Evolutionary conservation across 305 asterid genomes (phyloP).

Genomic region (Solanum hybrid): DNA sequence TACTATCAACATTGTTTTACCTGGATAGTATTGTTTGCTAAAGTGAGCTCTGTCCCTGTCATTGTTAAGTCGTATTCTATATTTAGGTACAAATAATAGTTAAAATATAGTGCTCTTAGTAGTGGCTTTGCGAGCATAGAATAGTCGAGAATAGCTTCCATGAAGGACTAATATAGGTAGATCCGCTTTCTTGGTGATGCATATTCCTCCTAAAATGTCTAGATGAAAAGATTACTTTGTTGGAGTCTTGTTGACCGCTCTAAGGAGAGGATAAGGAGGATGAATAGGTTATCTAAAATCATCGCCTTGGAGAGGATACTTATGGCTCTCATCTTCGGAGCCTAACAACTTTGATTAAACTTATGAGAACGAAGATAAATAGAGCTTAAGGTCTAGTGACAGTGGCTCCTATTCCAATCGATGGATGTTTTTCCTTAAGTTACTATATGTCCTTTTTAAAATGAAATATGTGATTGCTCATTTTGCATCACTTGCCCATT

Average conservation of each 20-base stretch:
- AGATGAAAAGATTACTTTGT: neutral
- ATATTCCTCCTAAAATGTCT: neutral
- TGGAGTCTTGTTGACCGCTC: neutral
- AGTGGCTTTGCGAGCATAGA: neutral
- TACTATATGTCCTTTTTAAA: neutral
- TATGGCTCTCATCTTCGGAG: neutral
- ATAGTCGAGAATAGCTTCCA: neutral
- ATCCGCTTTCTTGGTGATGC: neutral
- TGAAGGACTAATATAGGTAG: neutral
- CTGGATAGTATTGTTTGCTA: neutral
- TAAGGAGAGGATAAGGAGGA: neutral
- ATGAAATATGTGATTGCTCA: neutral
- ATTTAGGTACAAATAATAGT: neutral
- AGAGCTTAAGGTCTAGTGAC: neutral
- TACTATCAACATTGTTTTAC: neutral
- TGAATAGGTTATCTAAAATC: neutral
- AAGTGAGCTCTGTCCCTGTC: slow-evolving; percentile 1
- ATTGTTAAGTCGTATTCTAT: neutral
- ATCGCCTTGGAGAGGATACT: neutral
- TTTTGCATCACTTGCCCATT: neutral
- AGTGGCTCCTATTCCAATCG: neutral
- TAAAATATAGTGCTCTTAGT: neutral
- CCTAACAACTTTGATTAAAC: neutral
- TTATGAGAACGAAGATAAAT: neutral
- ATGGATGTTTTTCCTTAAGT: neutral